phyloP scores from a whole-genome alignment of 495 filamentous ascomycete genomes.

The Lophium mytilinum region DNA sequence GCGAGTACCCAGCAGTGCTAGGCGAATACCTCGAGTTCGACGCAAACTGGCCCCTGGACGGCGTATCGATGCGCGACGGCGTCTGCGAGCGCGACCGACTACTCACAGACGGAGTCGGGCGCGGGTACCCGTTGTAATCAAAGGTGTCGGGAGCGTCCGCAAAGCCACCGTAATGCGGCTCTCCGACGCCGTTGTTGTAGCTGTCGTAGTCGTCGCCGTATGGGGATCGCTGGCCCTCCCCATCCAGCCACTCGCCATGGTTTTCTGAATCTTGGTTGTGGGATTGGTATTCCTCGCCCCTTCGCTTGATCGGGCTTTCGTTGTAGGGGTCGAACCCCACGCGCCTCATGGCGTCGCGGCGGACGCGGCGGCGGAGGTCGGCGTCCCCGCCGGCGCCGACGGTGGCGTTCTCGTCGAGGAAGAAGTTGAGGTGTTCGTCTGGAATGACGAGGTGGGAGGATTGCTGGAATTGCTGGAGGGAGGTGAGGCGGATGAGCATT shows the following conservation, averaged over 20 bases:
- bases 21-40: too few relatives aligned
- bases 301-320: constrained; percentile 57
- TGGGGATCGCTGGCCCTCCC: too few relatives aligned
- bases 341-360: constrained; percentile 60
- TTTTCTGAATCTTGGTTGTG: constrained; percentile 6
- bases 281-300: constrained; percentile 56
- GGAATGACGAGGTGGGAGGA: constrained; percentile 82
- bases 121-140: constrained; percentile 23
- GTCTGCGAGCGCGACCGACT: too few relatives aligned
- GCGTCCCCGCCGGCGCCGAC: constrained; percentile 65
- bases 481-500: constrained; percentile 82
- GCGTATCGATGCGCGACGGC: too few relatives aligned
- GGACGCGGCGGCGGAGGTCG: constrained; percentile 60
- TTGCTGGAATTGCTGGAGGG: constrained; percentile 96
- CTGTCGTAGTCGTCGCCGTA: constrained; percentile 7
- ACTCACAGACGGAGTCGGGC: neutral
- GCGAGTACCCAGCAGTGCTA: too few relatives aligned
- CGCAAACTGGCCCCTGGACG: too few relatives aligned
- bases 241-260: neutral
- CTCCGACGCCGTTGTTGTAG: constrained; percentile 1
- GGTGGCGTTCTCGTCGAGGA: constrained; percentile 71
- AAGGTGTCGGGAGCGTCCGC: neutral
- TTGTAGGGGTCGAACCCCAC: constrained; percentile 91
- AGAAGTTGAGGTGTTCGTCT: constrained; percentile 93
- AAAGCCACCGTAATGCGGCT: neutral